Evolutionary conservation across 345 rosid genomes (phyloP).

Genomic region (Gossypium herbaceum): DNA sequence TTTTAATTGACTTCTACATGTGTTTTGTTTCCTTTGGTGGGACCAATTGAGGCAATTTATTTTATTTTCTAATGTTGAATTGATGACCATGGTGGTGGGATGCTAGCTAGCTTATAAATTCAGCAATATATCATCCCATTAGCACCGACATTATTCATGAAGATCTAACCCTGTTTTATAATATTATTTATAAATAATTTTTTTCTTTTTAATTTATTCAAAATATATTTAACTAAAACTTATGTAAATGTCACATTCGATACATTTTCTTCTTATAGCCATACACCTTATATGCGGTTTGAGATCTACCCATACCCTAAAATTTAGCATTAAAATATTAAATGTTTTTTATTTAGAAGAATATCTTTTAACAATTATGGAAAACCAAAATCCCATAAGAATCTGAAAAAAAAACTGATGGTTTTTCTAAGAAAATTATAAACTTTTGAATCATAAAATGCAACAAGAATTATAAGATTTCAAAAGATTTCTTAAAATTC

Average conservation of each 20-base stretch:
- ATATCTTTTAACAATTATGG: no score
- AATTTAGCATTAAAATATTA: background rate
- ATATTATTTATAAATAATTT: no score
- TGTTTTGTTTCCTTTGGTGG: conserved; percentile 1
- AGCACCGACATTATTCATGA: background rate
- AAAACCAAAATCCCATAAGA: no score
- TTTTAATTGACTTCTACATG: background rate
- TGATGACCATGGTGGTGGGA: background rate
- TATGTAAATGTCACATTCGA: background rate
- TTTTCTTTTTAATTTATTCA: background rate
- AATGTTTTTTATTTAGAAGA: background rate
- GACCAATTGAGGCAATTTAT: background rate
- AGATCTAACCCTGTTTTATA: background rate
- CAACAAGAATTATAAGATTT: no score
- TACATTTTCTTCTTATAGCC: background rate
- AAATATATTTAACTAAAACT: background rate
- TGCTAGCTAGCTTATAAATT: background rate
- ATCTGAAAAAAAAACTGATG: no score
- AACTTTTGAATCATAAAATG: no score
- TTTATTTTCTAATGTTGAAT: background rate
- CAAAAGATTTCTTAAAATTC: background rate
- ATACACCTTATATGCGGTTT: background rate
- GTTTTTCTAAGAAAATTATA: no score
- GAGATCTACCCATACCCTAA: background rate
- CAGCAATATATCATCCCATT: background rate